Evolutionary conservation across 495 filamentous ascomycete genomes (phyloP), one percentile per base, ranked within the genome.

Genomic region (Xylaria intraflava): DNA sequence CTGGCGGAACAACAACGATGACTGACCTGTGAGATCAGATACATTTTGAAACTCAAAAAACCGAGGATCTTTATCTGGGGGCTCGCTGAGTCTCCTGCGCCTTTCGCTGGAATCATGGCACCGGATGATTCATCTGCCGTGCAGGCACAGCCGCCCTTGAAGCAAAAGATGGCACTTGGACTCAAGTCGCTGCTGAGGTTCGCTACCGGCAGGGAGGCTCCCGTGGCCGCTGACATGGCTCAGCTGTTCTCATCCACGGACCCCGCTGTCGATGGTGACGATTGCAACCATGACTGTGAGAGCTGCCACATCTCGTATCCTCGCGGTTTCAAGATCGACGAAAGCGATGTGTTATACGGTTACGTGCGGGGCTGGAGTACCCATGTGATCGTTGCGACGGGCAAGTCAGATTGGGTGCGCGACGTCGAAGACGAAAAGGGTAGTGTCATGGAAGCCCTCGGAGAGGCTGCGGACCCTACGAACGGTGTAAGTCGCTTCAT

Each of bases 391-490:
- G 89, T 98, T 16, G 93, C 92, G 10, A 98, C 93, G 1, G 90
- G 90, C 36, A 95, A 96, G 74, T 83, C 84, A 20, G 94, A 98
- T 71, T 98, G 93, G 93, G 84, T 91, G 59, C 71, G 87, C 43
- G 86, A 95, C 71, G 87, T 97, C 12, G 84, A 82, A 40, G 88
- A 97, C 60, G 93, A 97, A 72, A 81, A 83, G 68, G 94, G 90
- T 1, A 95, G 90, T 64, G 81, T 98, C 24, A 97, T 98, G 93
- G 84, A 94, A 72, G 94, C 91, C 7, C 81, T 97, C 63, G 83
- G 78, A 6, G 70, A 71, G 9, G 71, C 83, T 24, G 79, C 81
- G 61, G 62, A 49, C 46, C 84, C 87, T 0, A 77, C 65, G 48
- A 94, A 92, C 65, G 91, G 90, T 59, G 88, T 93, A 76, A 59